Conservation (phyloP, 208 protist species). For the Leishmania braziliensis region DNA sequence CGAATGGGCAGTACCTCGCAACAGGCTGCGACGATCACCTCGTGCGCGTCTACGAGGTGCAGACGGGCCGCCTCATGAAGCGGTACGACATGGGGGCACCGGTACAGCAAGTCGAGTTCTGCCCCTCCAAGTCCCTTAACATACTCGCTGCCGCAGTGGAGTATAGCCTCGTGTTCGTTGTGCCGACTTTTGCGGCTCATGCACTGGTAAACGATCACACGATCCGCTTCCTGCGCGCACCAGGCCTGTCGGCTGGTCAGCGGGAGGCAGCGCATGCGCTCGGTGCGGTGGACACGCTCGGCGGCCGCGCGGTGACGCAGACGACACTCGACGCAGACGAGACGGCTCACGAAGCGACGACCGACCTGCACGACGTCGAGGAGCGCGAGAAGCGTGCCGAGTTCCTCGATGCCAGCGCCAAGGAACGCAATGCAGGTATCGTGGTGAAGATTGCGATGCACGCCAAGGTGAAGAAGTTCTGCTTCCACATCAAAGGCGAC, state of each 20-base stretch:
- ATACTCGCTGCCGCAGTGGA: conserved; percentile 90
- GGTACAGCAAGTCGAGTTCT: conserved; percentile 95
- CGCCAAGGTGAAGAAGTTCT: conserved; percentile 88
- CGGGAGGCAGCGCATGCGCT: conserved; percentile 18
- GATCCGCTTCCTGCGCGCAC: conserved; percentile 82
- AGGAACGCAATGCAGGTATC: conserved; percentile 82
- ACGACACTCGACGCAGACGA: conserved; percentile 83
- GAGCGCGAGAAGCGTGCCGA: conserved; percentile 89
- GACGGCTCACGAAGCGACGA: conserved; percentile 60
- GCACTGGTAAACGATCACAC: conserved; percentile 88
- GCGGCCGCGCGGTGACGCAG: conserved; percentile 82
- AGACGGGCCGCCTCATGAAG: conserved; percentile 96
- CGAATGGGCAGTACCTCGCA: conserved; percentile 97
- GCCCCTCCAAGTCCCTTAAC: conserved; percentile 90
- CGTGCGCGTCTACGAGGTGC: conserved; percentile 97
- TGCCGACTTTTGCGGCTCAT: conserved; percentile 84
- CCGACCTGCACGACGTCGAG: conserved; percentile 85
- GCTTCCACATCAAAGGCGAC: conserved; percentile 89
- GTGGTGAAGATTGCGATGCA: conserved; percentile 91
- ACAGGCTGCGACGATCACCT: conserved; percentile 97
- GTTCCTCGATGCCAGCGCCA: conserved; percentile 78
- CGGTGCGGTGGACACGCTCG: conserved; percentile 62
- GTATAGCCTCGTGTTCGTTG: conserved; percentile 90
- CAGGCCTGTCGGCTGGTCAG: conserved; percentile 48
- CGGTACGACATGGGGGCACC: conserved; percentile 89